Evolutionary conservation across 2,329 filamentous ascomycete genomes (phyloP).

Genomic region (Diaporthe longicolla): DNA sequence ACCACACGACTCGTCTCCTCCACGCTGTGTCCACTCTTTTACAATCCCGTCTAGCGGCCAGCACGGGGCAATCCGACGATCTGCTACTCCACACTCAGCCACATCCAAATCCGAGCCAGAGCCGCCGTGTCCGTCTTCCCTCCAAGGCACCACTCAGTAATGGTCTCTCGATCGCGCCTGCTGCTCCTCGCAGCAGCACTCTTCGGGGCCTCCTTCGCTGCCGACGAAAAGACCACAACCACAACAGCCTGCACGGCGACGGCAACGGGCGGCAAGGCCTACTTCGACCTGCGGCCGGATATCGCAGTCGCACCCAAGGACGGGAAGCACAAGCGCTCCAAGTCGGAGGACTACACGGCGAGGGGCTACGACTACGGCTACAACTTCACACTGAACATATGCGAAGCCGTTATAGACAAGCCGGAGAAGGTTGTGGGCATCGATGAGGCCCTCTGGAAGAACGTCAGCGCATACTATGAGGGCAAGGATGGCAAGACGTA

Average conservation of each 20-base stretch:
- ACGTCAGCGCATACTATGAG: conserved; percentile 85
- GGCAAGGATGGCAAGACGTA: conserved; percentile 72
- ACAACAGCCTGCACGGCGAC: conserved; percentile 67
- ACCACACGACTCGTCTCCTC: conserved; percentile 10
- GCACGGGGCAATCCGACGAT: conserved; percentile 27
- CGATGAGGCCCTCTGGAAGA: conserved; percentile 72
- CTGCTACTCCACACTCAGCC: conserved; percentile 27
- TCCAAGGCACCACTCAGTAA: background rate
- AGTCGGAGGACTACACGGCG: conserved; percentile 70
- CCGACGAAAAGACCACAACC: conserved; percentile 53
- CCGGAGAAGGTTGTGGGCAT: conserved; percentile 76
- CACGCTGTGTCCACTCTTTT: conserved; percentile 3
- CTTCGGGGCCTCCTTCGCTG: conserved; percentile 38
- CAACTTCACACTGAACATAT: conserved; percentile 90
- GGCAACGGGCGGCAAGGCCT: conserved; percentile 66
- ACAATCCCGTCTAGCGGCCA: conserved; percentile 24
- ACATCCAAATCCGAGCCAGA: background rate
- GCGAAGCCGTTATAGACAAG: conserved; percentile 79
- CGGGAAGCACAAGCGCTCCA: conserved; percentile 59
- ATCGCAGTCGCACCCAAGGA: conserved; percentile 62
- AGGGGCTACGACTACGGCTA: conserved; percentile 82
- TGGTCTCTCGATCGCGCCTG: conserved; percentile 38
- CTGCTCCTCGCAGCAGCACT: conserved; percentile 40
- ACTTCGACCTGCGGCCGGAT: conserved; percentile 72
- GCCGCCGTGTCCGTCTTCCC: background rate